Evolutionary conservation across 805 yeast species (phyloP).

Genomic region (Candida pseudoglaebosa): DNA sequence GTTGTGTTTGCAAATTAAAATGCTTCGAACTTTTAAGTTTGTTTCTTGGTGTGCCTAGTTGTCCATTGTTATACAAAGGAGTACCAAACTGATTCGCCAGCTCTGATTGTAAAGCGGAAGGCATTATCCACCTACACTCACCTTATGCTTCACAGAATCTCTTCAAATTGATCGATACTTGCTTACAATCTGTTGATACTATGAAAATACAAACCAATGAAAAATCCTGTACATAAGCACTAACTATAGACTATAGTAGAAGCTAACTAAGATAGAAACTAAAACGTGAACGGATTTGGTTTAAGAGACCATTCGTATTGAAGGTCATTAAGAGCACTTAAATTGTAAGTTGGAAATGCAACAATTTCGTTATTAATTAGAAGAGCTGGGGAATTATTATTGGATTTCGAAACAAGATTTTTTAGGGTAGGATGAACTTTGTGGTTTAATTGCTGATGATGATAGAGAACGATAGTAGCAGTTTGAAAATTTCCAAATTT

Average conservation of each 20-base stretch:
- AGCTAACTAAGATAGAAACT: background rate
- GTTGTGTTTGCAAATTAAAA: slow-evolving; percentile 33
- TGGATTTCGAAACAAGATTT: background rate
- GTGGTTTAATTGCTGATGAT: slow-evolving; percentile 9
- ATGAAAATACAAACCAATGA: background rate
- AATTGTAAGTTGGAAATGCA: slow-evolving; percentile 14
- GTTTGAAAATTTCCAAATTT: slow-evolving; percentile 2
- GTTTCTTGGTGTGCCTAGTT: slow-evolving; percentile 8
- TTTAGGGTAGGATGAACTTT: background rate
- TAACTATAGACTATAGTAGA: background rate
- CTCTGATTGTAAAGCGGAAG: slow-evolving; percentile 7
- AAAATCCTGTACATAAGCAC: slow-evolving; percentile 3
- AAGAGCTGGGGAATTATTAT: slow-evolving; percentile 10
- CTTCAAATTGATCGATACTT: no score
- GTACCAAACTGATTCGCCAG: slow-evolving; percentile 5
- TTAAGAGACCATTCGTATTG: slow-evolving; percentile 15
- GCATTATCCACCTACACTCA: slow-evolving; percentile 6
- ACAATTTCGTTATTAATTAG: slow-evolving; percentile 5
- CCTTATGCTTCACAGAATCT: no score
- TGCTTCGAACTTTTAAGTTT: slow-evolving; percentile 13
- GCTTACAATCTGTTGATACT: no score
- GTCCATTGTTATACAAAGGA: slow-evolving; percentile 8
- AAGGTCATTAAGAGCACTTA: slow-evolving; percentile 5
- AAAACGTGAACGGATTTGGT: slow-evolving; percentile 10
- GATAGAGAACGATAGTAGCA: slow-evolving; percentile 14